Percentiles rank a stretch among this genome's conserved stretches.
Conservation (phyloP, 495 filamentous ascomycete genomes). For the Aspergillus cavernicola region DNA sequence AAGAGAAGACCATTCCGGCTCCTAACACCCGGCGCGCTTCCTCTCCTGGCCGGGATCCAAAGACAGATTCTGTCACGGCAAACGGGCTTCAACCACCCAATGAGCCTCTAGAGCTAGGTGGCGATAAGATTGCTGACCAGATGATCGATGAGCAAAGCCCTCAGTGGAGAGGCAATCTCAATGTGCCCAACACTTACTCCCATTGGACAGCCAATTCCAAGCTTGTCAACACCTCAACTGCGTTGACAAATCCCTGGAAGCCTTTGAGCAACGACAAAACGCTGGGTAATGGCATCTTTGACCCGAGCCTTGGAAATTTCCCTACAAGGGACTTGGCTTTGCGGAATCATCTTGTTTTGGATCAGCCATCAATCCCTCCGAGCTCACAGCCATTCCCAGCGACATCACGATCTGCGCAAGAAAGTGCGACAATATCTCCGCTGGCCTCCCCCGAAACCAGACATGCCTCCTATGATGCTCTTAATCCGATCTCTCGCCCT, state of each 20-base stretch:
- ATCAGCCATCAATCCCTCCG: conserved; percentile 31
- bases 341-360: conserved; percentile 36
- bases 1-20: conserved; percentile 32
- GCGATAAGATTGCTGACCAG: conserved; percentile 22
- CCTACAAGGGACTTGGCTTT: conserved; percentile 35
- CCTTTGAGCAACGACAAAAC: conserved; percentile 65
- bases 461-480: conserved; percentile 33
- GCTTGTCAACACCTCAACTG: conserved; percentile 31
- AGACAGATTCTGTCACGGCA: conserved; percentile 24
- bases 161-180: conserved; percentile 39
- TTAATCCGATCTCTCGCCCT: conserved; percentile 41
- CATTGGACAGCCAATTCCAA: conserved; percentile 39
- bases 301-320: conserved; percentile 53
- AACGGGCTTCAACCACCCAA: conserved; percentile 26
- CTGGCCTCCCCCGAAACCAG: conserved; percentile 36
- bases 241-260: conserved; percentile 68
- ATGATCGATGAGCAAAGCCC: conserved; percentile 32
- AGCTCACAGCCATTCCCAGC: conserved; percentile 31
- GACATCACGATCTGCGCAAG: conserved; percentile 28
- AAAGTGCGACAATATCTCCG: conserved; percentile 28
- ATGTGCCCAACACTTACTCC: conserved; percentile 33
- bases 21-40: conserved; percentile 27
- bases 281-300: conserved; percentile 78
- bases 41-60: conserved; percentile 34
- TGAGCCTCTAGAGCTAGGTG: conserved; percentile 18